These are phyloP conservation scores for Fragaria iinumae DNA, from an alignment of 306 rosid genomes.

Conservation along the genomic window DNA sequence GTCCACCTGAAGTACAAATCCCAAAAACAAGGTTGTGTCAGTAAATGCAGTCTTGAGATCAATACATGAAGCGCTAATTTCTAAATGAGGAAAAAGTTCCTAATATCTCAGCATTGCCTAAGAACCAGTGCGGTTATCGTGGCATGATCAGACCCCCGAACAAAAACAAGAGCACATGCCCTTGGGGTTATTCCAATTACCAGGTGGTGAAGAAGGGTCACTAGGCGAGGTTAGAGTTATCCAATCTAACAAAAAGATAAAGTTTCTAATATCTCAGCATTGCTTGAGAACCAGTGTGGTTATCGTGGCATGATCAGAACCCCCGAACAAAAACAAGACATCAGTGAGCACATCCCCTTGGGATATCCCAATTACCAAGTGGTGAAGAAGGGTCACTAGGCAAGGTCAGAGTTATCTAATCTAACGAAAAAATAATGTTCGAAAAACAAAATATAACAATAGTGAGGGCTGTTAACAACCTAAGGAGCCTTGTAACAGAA, in stretches of 20 bases:
- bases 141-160: neutral
- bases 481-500: conserved; percentile 88
- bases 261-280: no score
- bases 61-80: neutral
- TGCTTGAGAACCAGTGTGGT: no score
- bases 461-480: conserved; percentile 40
- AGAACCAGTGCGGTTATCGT: neutral
- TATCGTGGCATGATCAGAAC: no score
- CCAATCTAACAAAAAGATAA: no score
- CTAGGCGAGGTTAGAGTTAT: no score
- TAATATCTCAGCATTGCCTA: neutral
- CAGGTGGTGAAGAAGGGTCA: neutral
- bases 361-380: no score
- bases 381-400: no score
- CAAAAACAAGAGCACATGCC: neutral
- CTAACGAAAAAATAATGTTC: neutral
- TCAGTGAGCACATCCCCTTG: no score
- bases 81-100: neutral
- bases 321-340: no score
- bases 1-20: conserved; percentile 62
- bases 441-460: neutral
- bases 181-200: neutral
- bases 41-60: neutral
- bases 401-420: no score
- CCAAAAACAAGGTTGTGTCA: conserved; percentile 20